Conservation (phyloP, 2,329 filamentous ascomycete species). For the Leptoxyphium fumago region DNA sequence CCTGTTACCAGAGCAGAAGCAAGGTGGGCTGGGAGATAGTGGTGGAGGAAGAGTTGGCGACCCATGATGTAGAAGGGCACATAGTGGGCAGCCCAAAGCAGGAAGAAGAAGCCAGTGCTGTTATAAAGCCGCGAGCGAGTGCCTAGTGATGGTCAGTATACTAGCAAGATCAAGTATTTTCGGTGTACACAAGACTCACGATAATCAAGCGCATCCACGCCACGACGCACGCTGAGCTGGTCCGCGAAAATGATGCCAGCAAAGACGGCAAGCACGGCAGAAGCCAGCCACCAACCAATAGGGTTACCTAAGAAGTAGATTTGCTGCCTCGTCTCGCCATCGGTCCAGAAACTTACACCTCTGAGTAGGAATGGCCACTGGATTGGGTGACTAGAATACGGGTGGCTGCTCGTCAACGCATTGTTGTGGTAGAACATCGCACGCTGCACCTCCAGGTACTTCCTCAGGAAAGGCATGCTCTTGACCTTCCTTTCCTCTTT, state of each 20-base stretch:
- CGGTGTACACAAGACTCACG: conserved; percentile 47
- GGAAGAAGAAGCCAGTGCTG: conserved; percentile 97
- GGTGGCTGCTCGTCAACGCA: conserved; percentile 90
- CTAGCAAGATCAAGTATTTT: neutral
- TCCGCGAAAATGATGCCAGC: conserved; percentile 84
- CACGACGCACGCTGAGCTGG: conserved; percentile 82
- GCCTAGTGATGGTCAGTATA: conserved; percentile 37
- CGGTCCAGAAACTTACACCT: conserved; percentile 98
- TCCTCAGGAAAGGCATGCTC: conserved; percentile 71
- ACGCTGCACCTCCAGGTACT: conserved; percentile 91
- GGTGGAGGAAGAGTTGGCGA: conserved; percentile 92
- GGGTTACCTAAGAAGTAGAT: conserved; percentile 99
- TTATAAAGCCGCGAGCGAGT: conserved; percentile 92
- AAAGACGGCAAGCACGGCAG: conserved; percentile 83
- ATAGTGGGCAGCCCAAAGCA: conserved; percentile 95
- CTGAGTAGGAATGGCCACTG: conserved; percentile 96
- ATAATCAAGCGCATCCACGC: conserved; percentile 81
- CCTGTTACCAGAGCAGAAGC: conserved; percentile 83
- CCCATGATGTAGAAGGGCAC: conserved; percentile 97
- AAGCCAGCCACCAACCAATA: conserved; percentile 91
- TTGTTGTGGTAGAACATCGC: conserved; percentile 99
- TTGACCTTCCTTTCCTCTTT: conserved; percentile 71
- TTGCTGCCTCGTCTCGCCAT: conserved; percentile 85
- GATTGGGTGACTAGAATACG: conserved; percentile 86
- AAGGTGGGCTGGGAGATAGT: conserved; percentile 89